Evolutionary conservation across 768 basidiomycete species (phyloP).

Genomic region (Naganishia onofrii): DNA sequence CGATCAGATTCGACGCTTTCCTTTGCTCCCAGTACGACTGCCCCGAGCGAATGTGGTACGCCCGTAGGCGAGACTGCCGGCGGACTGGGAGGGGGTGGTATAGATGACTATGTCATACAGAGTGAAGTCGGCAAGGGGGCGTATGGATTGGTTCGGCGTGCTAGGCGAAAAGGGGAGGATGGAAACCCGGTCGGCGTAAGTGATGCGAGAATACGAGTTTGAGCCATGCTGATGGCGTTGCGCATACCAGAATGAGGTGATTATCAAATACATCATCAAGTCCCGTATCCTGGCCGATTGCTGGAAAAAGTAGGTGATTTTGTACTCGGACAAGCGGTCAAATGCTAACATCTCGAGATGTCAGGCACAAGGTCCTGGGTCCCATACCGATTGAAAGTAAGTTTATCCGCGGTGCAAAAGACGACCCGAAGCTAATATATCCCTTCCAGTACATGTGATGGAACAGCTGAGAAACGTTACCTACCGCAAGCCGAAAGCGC

Average conservation of each 20-base stretch:
- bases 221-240: conserved; percentile 4
- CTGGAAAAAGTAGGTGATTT: conserved; percentile 69
- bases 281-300: conserved; percentile 97
- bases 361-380: conserved; percentile 78
- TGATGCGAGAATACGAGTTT: conserved; percentile 57
- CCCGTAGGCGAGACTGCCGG: conserved; percentile 49
- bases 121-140: conserved; percentile 89
- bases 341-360: background rate
- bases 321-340: background rate
- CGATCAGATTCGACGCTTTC: conserved; percentile 47
- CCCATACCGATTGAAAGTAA: conserved; percentile 92
- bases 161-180: conserved; percentile 69
- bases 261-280: conserved; percentile 98
- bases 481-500: conserved; percentile 63
- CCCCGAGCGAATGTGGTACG: conserved; percentile 48
- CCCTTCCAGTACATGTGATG: conserved; percentile 50
- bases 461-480: conserved; percentile 51
- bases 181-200: conserved; percentile 64
- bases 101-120: conserved; percentile 81
- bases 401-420: no score
- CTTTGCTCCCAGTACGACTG: conserved; percentile 49
- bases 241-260: conserved; percentile 65
- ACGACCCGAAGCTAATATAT: background rate
- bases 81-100: conserved; percentile 64
- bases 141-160: conserved; percentile 90